A percentile compares a stretch with the other conserved stretches of the same genome.
These are phyloP conservation scores for Bolboschoenus planiculmis DNA, from an alignment of 176 grass and related monocot genomes.

Conservation along the genomic window DNA sequence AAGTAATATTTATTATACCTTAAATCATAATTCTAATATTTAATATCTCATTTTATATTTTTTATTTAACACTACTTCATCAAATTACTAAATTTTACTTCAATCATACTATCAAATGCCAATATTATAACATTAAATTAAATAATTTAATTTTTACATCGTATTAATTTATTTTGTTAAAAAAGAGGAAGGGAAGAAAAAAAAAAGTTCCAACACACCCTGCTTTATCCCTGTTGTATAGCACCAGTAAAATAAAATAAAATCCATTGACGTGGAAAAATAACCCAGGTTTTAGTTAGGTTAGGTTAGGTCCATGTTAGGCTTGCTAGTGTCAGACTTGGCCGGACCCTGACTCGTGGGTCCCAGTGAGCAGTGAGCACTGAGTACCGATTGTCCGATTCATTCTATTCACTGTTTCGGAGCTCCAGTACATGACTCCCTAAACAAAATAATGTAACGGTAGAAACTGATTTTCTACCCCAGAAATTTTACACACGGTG, in stretches of 20 bases:
- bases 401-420: conserved; percentile 4
- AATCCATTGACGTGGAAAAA: neutral
- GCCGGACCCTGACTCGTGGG: neutral
- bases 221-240: neutral
- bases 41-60: too few species aligned
- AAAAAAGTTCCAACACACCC: neutral
- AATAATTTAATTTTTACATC: too few species aligned
- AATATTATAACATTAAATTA: too few species aligned
- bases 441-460: neutral
- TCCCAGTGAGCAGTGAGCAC: too few species aligned
- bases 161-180: too few species aligned
- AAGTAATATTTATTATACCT: too few species aligned
- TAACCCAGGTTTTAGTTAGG: neutral
- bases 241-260: neutral
- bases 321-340: neutral
- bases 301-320: conserved; percentile 6
- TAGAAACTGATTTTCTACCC: neutral
- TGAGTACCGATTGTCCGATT: neutral
- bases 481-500: neutral
- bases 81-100: too few species aligned
- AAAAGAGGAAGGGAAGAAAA: too few species aligned
- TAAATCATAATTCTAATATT: too few species aligned
- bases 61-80: too few species aligned
- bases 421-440: neutral
- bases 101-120: too few species aligned